Conservation (phyloP, 768 basidiomycete species). For the Cystofilobasidium capitatum region DNA sequence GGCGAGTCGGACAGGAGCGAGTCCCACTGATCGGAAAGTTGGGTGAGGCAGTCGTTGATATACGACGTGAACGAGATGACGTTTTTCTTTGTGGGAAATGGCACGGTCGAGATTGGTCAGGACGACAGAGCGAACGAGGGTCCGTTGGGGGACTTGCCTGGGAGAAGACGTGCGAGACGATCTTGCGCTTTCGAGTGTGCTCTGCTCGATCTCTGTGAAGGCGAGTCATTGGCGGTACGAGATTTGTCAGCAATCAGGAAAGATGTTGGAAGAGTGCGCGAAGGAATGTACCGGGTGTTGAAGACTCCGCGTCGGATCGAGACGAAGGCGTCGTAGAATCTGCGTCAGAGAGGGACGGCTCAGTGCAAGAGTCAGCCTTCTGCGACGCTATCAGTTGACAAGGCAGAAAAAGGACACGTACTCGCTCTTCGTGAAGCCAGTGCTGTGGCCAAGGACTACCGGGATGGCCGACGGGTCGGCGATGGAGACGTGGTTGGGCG, state of each 20-base stretch:
- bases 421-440: constrained; percentile 67
- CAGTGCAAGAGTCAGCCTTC: neutral
- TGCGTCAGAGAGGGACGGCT: neutral
- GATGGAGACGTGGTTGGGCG: constrained; percentile 67
- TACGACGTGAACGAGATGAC: constrained; percentile 80
- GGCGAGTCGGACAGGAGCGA: constrained; percentile 46
- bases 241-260: too few species aligned
- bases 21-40: constrained; percentile 67
- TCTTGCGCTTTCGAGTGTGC: constrained; percentile 83
- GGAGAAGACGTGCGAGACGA: constrained; percentile 47
- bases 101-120: constrained; percentile 47
- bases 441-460: constrained; percentile 70
- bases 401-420: constrained; percentile 33
- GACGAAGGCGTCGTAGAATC: constrained; percentile 48
- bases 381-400: neutral
- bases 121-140: neutral
- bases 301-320: constrained; percentile 47
- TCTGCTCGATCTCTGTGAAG: constrained; percentile 62
- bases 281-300: constrained; percentile 30
- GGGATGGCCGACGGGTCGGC: constrained; percentile 67
- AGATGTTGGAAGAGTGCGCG: constrained; percentile 49
- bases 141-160: neutral
- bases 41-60: constrained; percentile 52
- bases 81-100: constrained; percentile 58
- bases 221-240: too few species aligned